A percentile compares a stretch with the other conserved stretches of the same genome.
These are phyloP conservation scores for Coniochaeta ligniaria DNA, from an alignment of 2,329 filamentous ascomycete species.

Conservation along the genomic window DNA sequence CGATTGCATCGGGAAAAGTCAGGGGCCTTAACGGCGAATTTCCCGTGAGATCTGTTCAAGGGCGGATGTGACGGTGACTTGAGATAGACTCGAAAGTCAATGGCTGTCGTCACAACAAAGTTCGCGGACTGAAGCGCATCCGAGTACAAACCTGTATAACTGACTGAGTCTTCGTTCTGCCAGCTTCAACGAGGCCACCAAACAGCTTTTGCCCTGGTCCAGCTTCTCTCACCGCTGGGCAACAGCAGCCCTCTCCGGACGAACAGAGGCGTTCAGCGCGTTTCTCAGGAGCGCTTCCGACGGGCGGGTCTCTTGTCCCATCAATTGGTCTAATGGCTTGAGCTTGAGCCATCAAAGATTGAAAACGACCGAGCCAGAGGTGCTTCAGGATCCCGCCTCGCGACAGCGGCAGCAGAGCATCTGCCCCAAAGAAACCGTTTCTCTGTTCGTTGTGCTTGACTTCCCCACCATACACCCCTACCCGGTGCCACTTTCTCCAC, in stretches of 20 bases:
- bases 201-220: too few relatives aligned
- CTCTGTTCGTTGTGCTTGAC: background rate
- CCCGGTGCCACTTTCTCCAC: background rate
- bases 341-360: too few relatives aligned
- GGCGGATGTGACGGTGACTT: background rate
- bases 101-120: background rate
- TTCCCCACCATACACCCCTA: background rate
- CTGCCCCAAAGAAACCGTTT: background rate
- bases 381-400: background rate
- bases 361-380: background rate
- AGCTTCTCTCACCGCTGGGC: too few relatives aligned
- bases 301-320: too few relatives aligned
- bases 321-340: too few relatives aligned
- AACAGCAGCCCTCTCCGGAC: too few relatives aligned
- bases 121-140: background rate
- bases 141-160: too few relatives aligned
- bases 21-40: constrained; percentile 15
- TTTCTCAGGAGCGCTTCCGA: too few relatives aligned
- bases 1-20: constrained; percentile 21
- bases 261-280: too few relatives aligned
- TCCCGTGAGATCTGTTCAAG: constrained; percentile 15
- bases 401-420: background rate
- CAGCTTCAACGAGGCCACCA: too few relatives aligned
- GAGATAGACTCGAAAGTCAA: background rate
- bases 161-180: too few relatives aligned